phyloP scores from a whole-genome alignment of 768 basidiomycete genomes.

The Guyanaporus albipodus region DNA sequence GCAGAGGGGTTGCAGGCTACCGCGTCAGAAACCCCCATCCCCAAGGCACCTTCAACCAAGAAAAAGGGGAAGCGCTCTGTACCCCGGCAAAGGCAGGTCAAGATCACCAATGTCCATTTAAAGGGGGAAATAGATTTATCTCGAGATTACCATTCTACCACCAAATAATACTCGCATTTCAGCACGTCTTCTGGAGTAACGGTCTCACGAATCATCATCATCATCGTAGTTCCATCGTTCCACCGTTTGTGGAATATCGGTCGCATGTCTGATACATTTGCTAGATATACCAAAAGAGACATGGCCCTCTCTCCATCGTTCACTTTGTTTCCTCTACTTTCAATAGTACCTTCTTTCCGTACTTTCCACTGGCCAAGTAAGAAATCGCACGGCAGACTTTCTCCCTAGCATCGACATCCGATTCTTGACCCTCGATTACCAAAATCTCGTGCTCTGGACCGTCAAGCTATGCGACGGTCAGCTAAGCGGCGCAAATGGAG shows the following conservation, averaged over 20 bases:
- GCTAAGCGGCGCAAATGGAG: not conserved
- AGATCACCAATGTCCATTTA: slow-evolving; percentile 87
- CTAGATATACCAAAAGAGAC: no score
- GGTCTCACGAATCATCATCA: no score
- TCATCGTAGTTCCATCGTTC: not conserved
- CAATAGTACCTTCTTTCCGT: slow-evolving; percentile 51
- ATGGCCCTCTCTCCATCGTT: no score
- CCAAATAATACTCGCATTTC: slow-evolving; percentile 11
- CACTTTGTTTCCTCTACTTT: slow-evolving; percentile 30
- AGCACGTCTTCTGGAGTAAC: not conserved
- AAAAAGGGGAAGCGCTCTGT: slow-evolving; percentile 81
- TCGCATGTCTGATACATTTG: not conserved
- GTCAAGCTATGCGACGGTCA: slow-evolving; percentile 45
- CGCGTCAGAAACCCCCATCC: slow-evolving; percentile 54
- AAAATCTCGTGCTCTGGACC: slow-evolving; percentile 70
- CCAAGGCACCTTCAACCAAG: slow-evolving; percentile 59
- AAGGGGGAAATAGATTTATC: slow-evolving; percentile 83
- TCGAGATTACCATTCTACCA: slow-evolving; percentile 52
- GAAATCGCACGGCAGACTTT: slow-evolving; percentile 34
- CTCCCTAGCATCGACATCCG: slow-evolving; percentile 35
- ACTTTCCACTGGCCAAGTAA: slow-evolving; percentile 33
- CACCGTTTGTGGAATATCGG: not conserved
- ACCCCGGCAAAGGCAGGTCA: slow-evolving; percentile 67
- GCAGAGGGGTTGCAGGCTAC: slow-evolving; percentile 81
- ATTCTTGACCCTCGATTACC: slow-evolving; percentile 39